Evolutionary conservation across 768 basidiomycete species (phyloP).

Genomic region (Mycena galopus): DNA sequence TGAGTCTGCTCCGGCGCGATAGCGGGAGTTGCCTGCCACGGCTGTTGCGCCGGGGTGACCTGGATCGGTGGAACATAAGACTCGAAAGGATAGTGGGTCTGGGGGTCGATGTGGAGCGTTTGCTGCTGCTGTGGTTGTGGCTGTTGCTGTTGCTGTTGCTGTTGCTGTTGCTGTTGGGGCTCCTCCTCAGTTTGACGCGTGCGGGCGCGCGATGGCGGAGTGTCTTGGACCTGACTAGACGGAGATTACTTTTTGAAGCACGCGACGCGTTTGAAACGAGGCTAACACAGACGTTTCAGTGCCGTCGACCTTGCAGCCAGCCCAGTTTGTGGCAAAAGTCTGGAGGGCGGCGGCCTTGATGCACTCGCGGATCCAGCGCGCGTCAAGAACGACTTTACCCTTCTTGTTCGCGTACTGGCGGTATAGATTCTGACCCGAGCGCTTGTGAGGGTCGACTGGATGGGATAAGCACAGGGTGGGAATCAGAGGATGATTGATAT

Average conservation of each 20-base stretch:
- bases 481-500: slow-evolving; percentile 39
- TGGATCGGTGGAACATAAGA: slow-evolving; percentile 57
- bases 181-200: slow-evolving; percentile 33
- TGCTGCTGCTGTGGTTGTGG: slow-evolving; percentile 44
- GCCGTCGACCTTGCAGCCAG: slow-evolving; percentile 84
- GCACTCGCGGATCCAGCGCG: slow-evolving; percentile 84
- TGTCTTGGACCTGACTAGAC: slow-evolving; percentile 24
- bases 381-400: slow-evolving; percentile 80
- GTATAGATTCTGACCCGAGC: slow-evolving; percentile 85
- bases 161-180: slow-evolving; percentile 37
- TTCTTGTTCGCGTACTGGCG: slow-evolving; percentile 86
- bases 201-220: slow-evolving; percentile 17
- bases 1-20: slow-evolving; percentile 79
- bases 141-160: slow-evolving; percentile 1
- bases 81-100: slow-evolving; percentile 50
- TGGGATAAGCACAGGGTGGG: slow-evolving; percentile 27
- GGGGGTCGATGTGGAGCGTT: slow-evolving; percentile 53
- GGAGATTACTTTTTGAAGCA: not conserved
- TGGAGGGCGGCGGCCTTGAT: slow-evolving; percentile 76
- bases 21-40: slow-evolving; percentile 73
- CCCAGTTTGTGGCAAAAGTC: slow-evolving; percentile 83
- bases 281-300: slow-evolving; percentile 72
- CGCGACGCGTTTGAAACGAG: slow-evolving; percentile 8
- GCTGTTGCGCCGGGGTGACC: slow-evolving; percentile 50
- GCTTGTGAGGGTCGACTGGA: slow-evolving; percentile 82